Percentiles rank a stretch among this genome's conserved stretches.
Conservation (phyloP, 306 rosid species). For the Hylodesmum podocarpum region DNA sequence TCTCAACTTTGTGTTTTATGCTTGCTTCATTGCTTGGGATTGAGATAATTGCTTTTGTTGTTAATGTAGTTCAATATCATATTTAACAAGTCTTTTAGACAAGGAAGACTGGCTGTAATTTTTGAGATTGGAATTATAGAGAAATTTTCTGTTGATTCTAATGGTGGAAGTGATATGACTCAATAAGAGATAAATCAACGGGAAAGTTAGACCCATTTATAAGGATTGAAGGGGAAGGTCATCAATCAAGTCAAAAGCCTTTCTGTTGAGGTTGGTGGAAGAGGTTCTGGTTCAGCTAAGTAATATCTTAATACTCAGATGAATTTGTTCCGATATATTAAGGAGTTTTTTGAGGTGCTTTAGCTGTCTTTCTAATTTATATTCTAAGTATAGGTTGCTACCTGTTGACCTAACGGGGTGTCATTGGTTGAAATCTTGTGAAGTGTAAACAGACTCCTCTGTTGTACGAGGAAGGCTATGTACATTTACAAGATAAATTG, state of each 20-base stretch:
- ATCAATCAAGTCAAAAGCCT: constrained; percentile 75
- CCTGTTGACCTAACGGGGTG: background rate
- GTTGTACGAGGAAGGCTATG: background rate
- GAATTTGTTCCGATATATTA: constrained; percentile 73
- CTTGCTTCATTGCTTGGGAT: background rate
- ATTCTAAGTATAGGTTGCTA: background rate
- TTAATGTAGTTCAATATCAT: constrained; percentile 69
- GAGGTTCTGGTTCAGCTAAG: constrained; percentile 84
- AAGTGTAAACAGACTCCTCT: background rate
- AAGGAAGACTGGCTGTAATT: constrained; percentile 89
- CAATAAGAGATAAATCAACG: constrained; percentile 55
- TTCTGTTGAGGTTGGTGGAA: constrained; percentile 88
- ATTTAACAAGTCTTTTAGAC: constrained; percentile 78
- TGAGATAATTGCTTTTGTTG: background rate
- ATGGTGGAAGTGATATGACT: constrained; percentile 37
- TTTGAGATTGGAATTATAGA: constrained; percentile 78
- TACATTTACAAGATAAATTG: no score
- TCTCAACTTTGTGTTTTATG: background rate
- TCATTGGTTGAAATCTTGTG: background rate
- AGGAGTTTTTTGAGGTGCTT: constrained; percentile 78
- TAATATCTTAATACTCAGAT: constrained; percentile 86
- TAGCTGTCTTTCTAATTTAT: background rate
- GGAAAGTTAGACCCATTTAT: constrained; percentile 54
- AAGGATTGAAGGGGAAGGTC: constrained; percentile 79
- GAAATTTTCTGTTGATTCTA: constrained; percentile 52